Evolutionary conservation across 257 asterid species (phyloP), one percentile per base, ranked within the genome.

Genomic region (Datura wrightii): DNA sequence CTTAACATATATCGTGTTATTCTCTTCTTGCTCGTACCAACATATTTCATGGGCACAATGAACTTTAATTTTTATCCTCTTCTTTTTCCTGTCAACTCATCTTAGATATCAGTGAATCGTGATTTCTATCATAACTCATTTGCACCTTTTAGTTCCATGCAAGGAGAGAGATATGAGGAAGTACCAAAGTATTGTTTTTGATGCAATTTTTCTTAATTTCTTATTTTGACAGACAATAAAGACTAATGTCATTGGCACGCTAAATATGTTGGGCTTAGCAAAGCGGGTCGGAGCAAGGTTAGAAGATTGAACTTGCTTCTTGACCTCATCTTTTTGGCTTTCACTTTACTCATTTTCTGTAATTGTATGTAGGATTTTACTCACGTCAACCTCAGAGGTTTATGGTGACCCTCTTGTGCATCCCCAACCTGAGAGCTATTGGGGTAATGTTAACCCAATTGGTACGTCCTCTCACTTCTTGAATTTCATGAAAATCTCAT

Each of bases 401-500:
- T 96, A 96, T 44, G 99, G 99, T 3, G 99, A 96, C 89, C 99
- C 99, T 18, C 96, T 96, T 69, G 92, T 92, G 85, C 98, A 96
- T 86, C 99, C 99, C 72, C 99, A 96, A 87, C 90, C 89, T 2
- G 99, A 96, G 88, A 88, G 90, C 83, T 96, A 94, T 84, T 96
- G 99, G 99, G 99, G 99, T 79, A 96, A 96, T 86, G 99, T 96
- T 31, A 96, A 96, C 89, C 99, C 99, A 18, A 96, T 96, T 41
- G 99, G 99, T 95, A 93, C 79, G 78, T 50, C 62, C 52, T 67
- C 62, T 60, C 16, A 54, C 71, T 6, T 70, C 15, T 18, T 42
- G 54, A 10, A n/a, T 10, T 46, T 71, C 53, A 70, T 70, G 16
- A 2, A 6, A 34, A 65, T 4, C 5, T 15, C 8, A 34, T 2